These are phyloP conservation scores for Jatropha multifida DNA, from an alignment of 441 rosid species.

Conservation along the genomic window DNA sequence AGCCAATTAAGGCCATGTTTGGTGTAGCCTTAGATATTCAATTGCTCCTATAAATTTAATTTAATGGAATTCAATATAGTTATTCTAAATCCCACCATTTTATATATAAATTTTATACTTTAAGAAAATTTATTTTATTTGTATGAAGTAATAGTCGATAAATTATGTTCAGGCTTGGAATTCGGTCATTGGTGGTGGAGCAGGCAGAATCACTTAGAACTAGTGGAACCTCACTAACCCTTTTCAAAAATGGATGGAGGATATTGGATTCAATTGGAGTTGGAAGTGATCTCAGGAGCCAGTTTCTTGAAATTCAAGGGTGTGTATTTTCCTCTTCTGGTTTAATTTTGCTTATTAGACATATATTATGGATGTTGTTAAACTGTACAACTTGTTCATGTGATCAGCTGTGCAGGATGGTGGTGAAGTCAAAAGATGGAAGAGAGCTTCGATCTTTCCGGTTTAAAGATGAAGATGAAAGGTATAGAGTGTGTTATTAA, in stretches of 20 bases:
- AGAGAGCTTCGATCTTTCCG: conserved; percentile 73
- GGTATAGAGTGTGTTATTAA: conserved; percentile 33
- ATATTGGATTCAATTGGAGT: conserved; percentile 85
- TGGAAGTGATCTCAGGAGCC: conserved; percentile 66
- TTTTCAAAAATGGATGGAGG: conserved; percentile 94
- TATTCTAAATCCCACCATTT: too few species aligned
- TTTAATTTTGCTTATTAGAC: background rate
- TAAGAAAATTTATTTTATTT: too few species aligned
- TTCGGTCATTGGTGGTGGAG: conserved; percentile 79
- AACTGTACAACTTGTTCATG: conserved; percentile 46
- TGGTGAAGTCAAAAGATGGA: conserved; percentile 75
- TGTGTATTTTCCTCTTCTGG: conserved; percentile 21
- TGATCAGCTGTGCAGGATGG: conserved; percentile 91
- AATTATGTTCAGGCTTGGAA: conserved; percentile 52
- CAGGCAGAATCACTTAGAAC: conserved; percentile 88
- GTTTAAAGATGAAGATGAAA: conserved; percentile 88
- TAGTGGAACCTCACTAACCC: conserved; percentile 87
- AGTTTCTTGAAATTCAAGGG: conserved; percentile 88
- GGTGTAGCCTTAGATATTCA: too few species aligned
- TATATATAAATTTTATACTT: too few species aligned
- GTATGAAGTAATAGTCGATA: too few species aligned
- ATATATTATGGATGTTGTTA: background rate
- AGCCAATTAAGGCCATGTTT: too few species aligned
- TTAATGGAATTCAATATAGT: too few species aligned
- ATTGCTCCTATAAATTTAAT: too few species aligned